Base-by-base conservation (phyloP, 2,329 filamentous ascomycete species). In the Talaromyces sp. region DNA sequence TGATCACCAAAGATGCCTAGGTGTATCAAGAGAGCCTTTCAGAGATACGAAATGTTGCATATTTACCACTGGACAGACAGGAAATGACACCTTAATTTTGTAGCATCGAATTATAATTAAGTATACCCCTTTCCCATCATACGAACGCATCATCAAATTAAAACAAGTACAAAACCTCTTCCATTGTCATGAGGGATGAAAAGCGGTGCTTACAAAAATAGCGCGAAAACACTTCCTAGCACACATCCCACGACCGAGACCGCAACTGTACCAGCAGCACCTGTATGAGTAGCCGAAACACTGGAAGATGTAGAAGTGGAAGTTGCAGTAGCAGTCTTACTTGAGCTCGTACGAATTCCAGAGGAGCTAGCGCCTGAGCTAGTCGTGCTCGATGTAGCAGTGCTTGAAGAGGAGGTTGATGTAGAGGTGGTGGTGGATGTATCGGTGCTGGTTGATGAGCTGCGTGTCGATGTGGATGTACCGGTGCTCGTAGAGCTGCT, bases 241-340 rank as follows among this genome's bases (percentile, higher is more conserved):
- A 73, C 69, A n/a, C 74, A 73, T 8, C 69, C 69, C n/a, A 72
- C 67, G 31, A 68, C 70, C n/a, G 74, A 71, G 17, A 72, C 69
- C 39, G 70, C 62, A n/a, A 75, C 61, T 7, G 43, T 52, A 33
- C 69, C 37, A 11, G 70, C 70, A 45, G 73, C 72, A 37, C 71
- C 73, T 54, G 70, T 74, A 25, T 70, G 68, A 31, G 73, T 66
- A n/a, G 66, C 69, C n/a, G 64, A 62, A 33, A 41, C 60, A 43
- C 64, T 35, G 31, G 59, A 59, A 35, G 33, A 58, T 25, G 54
- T 41, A 49, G 45, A 37, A 43, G 56, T 43, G 17, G 56, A 49
- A 11, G 50, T 66, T 11, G 43, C 54, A 9, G 67, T 67, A 27
- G 67, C 65, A 50, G 68, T 65, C 37, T 68, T 68, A 22, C 72